These are phyloP conservation scores for Mycena alexandri DNA, from an alignment of 768 basidiomycete genomes.

Conservation along the genomic window DNA sequence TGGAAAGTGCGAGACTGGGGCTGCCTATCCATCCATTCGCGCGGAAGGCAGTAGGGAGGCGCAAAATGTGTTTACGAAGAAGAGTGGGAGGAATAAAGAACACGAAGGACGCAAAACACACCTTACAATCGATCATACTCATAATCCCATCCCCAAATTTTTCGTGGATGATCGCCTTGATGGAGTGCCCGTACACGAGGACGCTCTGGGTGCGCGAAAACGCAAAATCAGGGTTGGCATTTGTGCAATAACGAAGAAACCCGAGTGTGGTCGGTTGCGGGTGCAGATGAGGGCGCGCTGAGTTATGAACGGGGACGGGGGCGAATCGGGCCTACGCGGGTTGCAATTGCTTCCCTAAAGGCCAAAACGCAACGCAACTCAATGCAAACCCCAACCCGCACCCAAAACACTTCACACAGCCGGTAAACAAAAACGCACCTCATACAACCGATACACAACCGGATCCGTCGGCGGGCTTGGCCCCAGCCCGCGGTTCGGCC, in stretches of 20 bases:
- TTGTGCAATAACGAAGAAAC: conserved; percentile 26
- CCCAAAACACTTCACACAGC: too few species aligned
- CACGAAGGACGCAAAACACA: not conserved
- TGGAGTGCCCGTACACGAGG: conserved; percentile 82
- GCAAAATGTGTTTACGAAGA: not conserved
- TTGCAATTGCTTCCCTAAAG: too few species aligned
- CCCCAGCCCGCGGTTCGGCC: conserved; percentile 78
- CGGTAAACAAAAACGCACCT: too few species aligned
- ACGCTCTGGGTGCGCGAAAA: conserved; percentile 65
- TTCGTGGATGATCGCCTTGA: conserved; percentile 87
- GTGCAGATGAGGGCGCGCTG: too few species aligned
- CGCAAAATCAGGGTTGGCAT: not conserved
- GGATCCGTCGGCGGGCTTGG: conserved; percentile 83
- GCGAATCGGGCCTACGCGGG: too few species aligned
- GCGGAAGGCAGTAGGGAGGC: not conserved
- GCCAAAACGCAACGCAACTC: too few species aligned
- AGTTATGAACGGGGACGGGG: too few species aligned
- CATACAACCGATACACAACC: conserved; percentile 84
- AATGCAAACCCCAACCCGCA: too few species aligned
- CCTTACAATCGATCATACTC: conserved; percentile 89
- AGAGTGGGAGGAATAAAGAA: not conserved
- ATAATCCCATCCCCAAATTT: conserved; percentile 93
- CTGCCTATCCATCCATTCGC: too few species aligned
- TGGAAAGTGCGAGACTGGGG: too few species aligned
- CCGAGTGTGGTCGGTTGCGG: too few species aligned